These are phyloP conservation scores for Trichoderma sp. DNA, from an alignment of 2,329 filamentous ascomycete genomes.

Conservation along the genomic window DNA sequence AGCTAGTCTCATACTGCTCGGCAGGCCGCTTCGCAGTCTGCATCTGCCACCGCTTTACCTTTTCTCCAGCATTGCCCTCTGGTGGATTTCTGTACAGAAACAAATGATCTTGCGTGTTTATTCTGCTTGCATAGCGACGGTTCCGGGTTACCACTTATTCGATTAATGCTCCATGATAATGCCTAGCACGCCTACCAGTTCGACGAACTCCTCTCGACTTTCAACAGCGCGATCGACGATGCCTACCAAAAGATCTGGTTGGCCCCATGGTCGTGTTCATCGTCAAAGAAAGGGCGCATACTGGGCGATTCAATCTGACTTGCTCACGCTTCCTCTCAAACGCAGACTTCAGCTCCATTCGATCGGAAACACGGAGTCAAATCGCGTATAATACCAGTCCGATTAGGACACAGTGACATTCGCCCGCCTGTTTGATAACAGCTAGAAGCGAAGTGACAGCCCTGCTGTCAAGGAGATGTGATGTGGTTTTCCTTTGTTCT, in stretches of 20 bases:
- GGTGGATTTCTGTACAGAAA: constrained; percentile 36
- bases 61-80: not conserved
- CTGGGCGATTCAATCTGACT: not conserved
- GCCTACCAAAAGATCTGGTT: constrained; percentile 1
- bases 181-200: constrained; percentile 13
- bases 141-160: constrained; percentile 34
- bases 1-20: constrained; percentile 41
- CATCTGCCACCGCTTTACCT: not conserved
- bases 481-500: constrained; percentile 27
- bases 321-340: constrained; percentile 5
- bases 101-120: constrained; percentile 31
- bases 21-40: not conserved
- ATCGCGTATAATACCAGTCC: constrained; percentile 18
- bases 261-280: not conserved
- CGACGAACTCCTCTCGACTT: constrained; percentile 3
- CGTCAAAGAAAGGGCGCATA: not conserved
- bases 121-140: constrained; percentile 46
- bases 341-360: constrained; percentile 8
- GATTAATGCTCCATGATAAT: constrained; percentile 28
- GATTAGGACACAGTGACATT: constrained; percentile 4
- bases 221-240: constrained; percentile 8
- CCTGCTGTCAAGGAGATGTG: constrained; percentile 16
- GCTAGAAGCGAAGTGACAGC: constrained; percentile 12
- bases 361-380: constrained; percentile 3
- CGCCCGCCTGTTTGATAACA: constrained; percentile 12